A percentile compares a stretch with the other conserved stretches of the same genome.
Evolutionary conservation across 1,139 yeast genomes (phyloP).

Genomic region (Candida gigantensis): DNA sequence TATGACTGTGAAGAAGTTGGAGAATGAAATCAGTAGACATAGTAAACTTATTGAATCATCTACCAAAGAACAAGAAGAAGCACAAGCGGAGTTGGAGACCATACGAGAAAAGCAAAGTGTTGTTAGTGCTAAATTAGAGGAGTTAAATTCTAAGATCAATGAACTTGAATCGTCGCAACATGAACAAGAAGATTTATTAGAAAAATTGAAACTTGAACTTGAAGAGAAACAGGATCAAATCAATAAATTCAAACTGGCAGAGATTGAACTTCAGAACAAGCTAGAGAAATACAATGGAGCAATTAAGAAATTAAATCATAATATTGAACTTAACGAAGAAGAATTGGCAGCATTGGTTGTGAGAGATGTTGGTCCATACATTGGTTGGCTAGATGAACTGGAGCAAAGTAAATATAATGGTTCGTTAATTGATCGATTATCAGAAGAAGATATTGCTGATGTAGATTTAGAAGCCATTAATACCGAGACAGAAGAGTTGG

Average conservation of each 20-base stretch:
- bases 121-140: constrained; percentile 35
- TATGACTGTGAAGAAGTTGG: constrained; percentile 62
- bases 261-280: constrained; percentile 66
- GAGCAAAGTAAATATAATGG: constrained; percentile 38
- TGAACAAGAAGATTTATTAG: constrained; percentile 36
- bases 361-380: constrained; percentile 54
- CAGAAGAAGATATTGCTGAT: constrained; percentile 54
- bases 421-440: constrained; percentile 39
- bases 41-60: constrained; percentile 48
- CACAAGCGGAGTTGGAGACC: constrained; percentile 31
- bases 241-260: constrained; percentile 64
- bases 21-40: constrained; percentile 63
- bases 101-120: constrained; percentile 33
- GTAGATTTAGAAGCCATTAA: constrained; percentile 54
- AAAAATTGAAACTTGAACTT: constrained; percentile 43
- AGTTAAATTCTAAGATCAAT: constrained; percentile 28
- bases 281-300: constrained; percentile 57
- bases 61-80: constrained; percentile 33
- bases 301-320: constrained; percentile 42
- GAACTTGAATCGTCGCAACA: constrained; percentile 30
- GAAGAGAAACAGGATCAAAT: constrained; percentile 55
- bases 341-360: constrained; percentile 43
- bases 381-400: constrained; percentile 50
- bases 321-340: constrained; percentile 37
- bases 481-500: constrained; percentile 54